Conservation (phyloP, 2,329 filamentous ascomycete species). For the Sordariomycetes sp. region DNA sequence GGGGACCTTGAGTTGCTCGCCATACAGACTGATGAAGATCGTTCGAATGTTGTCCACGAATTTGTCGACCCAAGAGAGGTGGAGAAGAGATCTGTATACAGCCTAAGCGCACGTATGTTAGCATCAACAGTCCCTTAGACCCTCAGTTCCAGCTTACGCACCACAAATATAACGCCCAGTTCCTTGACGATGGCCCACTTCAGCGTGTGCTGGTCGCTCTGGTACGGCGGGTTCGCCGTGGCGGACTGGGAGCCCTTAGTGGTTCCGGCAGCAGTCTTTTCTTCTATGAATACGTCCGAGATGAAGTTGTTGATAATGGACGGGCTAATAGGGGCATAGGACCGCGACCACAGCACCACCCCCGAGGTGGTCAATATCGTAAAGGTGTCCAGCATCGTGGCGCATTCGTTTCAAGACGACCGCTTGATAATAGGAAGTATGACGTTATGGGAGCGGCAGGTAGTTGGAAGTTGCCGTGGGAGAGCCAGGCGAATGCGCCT, state of each 20-base stretch:
- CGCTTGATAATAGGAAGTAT: too few relatives aligned
- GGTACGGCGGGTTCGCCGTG: slow-evolving; percentile 60
- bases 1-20: slow-evolving; percentile 70
- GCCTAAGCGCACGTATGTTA: slow-evolving; percentile 42
- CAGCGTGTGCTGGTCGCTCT: slow-evolving; percentile 83
- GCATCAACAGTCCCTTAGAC: neutral
- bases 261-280: slow-evolving; percentile 54
- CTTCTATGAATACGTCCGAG: slow-evolving; percentile 93
- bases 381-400: slow-evolving; percentile 81
- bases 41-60: slow-evolving; percentile 90
- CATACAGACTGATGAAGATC: slow-evolving; percentile 83
- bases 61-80: slow-evolving; percentile 94
- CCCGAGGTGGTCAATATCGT: slow-evolving; percentile 93
- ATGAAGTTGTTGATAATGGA: slow-evolving; percentile 90
- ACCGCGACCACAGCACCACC: slow-evolving; percentile 91
- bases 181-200: slow-evolving; percentile 93
- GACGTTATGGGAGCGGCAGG: neutral
- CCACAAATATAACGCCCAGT: slow-evolving; percentile 87
- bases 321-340: slow-evolving; percentile 66
- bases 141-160: slow-evolving; percentile 19
- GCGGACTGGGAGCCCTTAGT: slow-evolving; percentile 46
- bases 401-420: slow-evolving; percentile 3
- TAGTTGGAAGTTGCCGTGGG: neutral
- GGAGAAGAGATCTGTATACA: slow-evolving; percentile 89
- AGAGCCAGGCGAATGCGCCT: neutral